A percentile compares a stretch with the other conserved stretches of the same genome.
These are phyloP conservation scores for Dissophora globulifera DNA, from an alignment of 192 early-diverging fungal species.

Conservation along the genomic window DNA sequence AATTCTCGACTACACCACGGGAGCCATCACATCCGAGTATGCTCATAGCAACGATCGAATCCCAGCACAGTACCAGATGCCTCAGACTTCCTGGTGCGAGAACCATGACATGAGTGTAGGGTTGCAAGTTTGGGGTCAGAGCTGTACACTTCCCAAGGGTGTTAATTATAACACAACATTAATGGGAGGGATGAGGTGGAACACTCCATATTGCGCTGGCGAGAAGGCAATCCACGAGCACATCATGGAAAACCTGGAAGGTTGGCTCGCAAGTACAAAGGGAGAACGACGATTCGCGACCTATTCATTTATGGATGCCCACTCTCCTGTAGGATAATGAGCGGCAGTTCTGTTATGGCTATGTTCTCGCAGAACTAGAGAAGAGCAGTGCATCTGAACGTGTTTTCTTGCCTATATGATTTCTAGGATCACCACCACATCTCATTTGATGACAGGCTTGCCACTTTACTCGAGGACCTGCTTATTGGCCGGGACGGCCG, in stretches of 20 bases:
- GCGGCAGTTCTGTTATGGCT: neutral
- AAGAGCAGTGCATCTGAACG: neutral
- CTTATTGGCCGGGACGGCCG: conserved; percentile 32
- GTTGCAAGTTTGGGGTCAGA: conserved; percentile 31
- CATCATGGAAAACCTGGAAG: conserved; percentile 48
- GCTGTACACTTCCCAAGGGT: conserved; percentile 19
- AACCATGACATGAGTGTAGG: conserved; percentile 45
- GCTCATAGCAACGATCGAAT: conserved; percentile 9
- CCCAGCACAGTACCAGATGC: conserved; percentile 50
- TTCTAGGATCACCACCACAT: conserved; percentile 47
- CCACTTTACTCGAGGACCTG: conserved; percentile 11
- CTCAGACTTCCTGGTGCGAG: conserved; percentile 34
- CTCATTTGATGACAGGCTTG: conserved; percentile 34
- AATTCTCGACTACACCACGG: conserved; percentile 25
- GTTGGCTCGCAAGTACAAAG: conserved; percentile 33
- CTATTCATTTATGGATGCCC: conserved; percentile 50
- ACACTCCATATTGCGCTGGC: conserved; percentile 50
- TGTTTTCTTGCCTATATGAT: neutral
- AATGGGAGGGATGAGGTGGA: conserved; percentile 51
- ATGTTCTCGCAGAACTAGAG: neutral
- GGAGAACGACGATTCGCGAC: conserved; percentile 39
- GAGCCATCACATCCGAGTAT: conserved; percentile 36
- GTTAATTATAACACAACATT: conserved; percentile 25
- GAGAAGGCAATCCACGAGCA: conserved; percentile 46
- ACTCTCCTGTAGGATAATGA: conserved; percentile 52